Base-by-base conservation (phyloP, 345 rosid species). In the Sonneratia alba region DNA sequence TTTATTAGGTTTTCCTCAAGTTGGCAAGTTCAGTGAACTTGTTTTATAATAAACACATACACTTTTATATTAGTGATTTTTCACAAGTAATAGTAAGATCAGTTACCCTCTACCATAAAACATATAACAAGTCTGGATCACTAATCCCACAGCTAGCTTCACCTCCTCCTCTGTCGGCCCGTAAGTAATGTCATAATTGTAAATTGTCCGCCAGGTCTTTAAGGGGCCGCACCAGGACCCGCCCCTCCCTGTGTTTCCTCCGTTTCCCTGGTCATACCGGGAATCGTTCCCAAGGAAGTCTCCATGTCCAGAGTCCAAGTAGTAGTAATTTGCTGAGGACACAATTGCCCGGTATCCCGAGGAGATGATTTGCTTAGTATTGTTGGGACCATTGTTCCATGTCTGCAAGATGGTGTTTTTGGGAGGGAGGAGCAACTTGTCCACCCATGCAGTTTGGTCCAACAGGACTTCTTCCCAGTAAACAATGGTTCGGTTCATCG, bases 221-320 rank as follows among this genome's bases (percentile, higher is more conserved):
- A 89, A 89, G 0, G 98, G 97, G 22, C 84, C 90, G 78, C 97
- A 89, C 95, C 93, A 91, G 2, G 97, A 91, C 9, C 90, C 90
- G 0, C 90, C 96, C 12, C 57, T 43, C 19, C 64, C 76, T 6
- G 38, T 14, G 38, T 71, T 19, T 3, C 72, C 69, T 0, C 76
- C 53, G 5, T 78, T 69, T 37, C 77, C 80, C 47, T 61, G 79
- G 82, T 87, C 85, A 73, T 93, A 91, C 67, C 61, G 82, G 78
- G 96, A 87, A 66, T 89, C 84, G 57, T 91, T 93, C 42, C 98
- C 95, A 24, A 84, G 38, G 79, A 89, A 93, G 36, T 66, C 84
- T 0, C 97, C 89, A 32, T 88, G 95, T 4, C 97, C 97, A 62
- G 94, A 93, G 63, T 93, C 98, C 81, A 93, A 77, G 77, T 93